Percentiles rank a stretch among this genome's conserved stretches.
Conservation (phyloP, 208 protist species). For the Spongospora subterranea region DNA sequence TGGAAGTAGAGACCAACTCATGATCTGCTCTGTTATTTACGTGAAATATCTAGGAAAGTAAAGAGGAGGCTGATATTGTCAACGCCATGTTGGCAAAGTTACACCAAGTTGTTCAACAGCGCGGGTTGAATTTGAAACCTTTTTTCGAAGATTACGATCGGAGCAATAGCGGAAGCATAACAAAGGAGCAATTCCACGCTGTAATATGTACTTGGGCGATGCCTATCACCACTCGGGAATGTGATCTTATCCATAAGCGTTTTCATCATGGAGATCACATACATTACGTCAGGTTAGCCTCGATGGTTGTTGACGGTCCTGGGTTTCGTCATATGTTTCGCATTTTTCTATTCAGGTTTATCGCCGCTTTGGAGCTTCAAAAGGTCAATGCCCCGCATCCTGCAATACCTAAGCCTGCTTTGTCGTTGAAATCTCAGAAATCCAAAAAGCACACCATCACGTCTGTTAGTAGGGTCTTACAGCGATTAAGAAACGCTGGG, state of each 20-base stretch:
- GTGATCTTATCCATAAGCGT: background rate
- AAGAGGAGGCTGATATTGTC: background rate
- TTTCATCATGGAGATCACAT: background rate
- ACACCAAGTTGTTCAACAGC: background rate
- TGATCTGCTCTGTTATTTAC: too few relatives aligned
- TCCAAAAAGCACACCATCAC: background rate
- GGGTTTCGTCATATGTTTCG: too few relatives aligned
- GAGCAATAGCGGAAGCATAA: background rate
- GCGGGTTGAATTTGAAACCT: background rate
- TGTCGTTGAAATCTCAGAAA: background rate
- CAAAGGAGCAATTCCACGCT: background rate
- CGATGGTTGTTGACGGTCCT: background rate
- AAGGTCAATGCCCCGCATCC: background rate
- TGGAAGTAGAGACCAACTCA: too few relatives aligned
- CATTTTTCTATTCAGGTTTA: too few relatives aligned
- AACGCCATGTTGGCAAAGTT: background rate
- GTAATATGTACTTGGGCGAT: background rate
- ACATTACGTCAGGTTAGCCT: background rate
- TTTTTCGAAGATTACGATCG: background rate
- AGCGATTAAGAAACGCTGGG: background rate
- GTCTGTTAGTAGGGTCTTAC: background rate
- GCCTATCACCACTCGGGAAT: background rate
- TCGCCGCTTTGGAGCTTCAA: too few relatives aligned
- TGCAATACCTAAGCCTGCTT: background rate
- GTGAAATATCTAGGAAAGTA: too few relatives aligned